Percentiles rank a stretch among this genome's conserved stretches.
These are phyloP conservation scores for Emmonsia crescens DNA, from an alignment of 2,329 filamentous ascomycete genomes.

Conservation along the genomic window DNA sequence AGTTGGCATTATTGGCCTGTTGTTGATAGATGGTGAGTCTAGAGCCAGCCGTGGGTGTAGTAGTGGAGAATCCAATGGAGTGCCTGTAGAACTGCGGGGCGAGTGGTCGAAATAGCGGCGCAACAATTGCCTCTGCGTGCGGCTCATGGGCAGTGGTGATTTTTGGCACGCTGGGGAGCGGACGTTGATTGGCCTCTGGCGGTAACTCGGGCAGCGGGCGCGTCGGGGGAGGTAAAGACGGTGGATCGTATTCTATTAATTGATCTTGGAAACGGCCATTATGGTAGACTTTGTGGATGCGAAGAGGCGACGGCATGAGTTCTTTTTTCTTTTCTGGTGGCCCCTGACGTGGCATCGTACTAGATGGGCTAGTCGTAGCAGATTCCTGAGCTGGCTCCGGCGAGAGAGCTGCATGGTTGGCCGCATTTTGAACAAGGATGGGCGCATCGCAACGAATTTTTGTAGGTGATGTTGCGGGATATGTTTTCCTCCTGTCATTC, in stretches of 20 bases:
- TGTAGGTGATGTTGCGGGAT: not conserved
- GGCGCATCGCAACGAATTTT: not conserved
- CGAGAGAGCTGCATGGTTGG: not conserved
- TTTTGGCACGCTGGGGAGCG: not conserved
- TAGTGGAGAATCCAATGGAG: not conserved
- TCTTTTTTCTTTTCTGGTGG: not conserved
- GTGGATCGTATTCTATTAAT: constrained; percentile 1
- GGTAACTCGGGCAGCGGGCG: constrained; percentile 13
- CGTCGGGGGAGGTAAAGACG: constrained; percentile 17
- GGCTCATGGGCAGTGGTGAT: not conserved
- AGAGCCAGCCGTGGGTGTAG: not conserved
- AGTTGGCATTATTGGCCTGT: constrained; percentile 8
- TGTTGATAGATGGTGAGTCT: constrained; percentile 15
- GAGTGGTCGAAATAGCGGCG: not conserved
- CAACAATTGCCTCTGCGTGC: not conserved
- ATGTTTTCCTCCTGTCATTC: constrained; percentile 1
- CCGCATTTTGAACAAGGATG: not conserved
- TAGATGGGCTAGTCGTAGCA: not conserved
- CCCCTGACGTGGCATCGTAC: not conserved
- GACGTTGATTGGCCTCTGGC: not conserved
- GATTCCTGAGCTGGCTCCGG: not conserved
- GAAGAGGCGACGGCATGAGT: constrained; percentile 20
- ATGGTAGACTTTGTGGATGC: constrained; percentile 16
- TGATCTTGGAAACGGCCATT: constrained; percentile 1
- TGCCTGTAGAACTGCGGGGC: not conserved